These are phyloP conservation scores for Arabidopsis suecica DNA, from an alignment of 345 rosid species.

Conservation along the genomic window DNA sequence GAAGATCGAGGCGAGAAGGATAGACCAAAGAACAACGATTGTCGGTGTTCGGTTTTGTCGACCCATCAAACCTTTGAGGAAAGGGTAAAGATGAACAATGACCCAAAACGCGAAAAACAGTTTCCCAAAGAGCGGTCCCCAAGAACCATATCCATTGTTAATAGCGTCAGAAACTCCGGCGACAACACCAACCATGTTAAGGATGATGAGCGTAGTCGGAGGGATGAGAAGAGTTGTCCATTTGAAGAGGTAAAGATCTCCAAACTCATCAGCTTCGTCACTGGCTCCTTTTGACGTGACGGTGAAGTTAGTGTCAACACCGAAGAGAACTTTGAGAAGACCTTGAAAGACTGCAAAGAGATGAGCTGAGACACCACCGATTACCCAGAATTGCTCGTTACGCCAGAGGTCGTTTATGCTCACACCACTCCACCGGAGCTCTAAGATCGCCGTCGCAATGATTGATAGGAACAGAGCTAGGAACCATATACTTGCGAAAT, in stretches of 20 bases:
- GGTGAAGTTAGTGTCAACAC: conserved; percentile 94
- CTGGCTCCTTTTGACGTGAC: conserved; percentile 87
- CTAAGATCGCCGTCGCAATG: conserved; percentile 81
- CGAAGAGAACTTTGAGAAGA: conserved; percentile 91
- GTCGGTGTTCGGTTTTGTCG: conserved; percentile 92
- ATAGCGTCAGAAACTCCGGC: conserved; percentile 92
- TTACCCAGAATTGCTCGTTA: conserved; percentile 98
- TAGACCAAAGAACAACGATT: conserved; percentile 88
- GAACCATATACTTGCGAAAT: conserved; percentile 88
- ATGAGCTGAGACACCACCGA: conserved; percentile 95
- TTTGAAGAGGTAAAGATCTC: conserved; percentile 94
- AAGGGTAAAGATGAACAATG: conserved; percentile 93
- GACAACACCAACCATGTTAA: conserved; percentile 92
- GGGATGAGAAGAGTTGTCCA: conserved; percentile 98
- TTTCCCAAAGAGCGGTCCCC: conserved; percentile 97
- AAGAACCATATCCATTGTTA: conserved; percentile 82
- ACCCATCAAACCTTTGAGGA: conserved; percentile 97
- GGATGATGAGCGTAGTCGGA: conserved; percentile 88
- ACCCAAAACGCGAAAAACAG: conserved; percentile 94
- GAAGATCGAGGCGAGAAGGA: conserved; percentile 90
- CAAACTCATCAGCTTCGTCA: conserved; percentile 65
- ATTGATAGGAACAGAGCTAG: conserved; percentile 87
- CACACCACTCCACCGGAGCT: conserved; percentile 91
- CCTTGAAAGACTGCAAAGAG: conserved; percentile 97
- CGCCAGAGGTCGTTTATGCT: conserved; percentile 94